Evolutionary conservation across 2,329 filamentous ascomycete genomes (phyloP), one percentile per base, ranked within the genome.

Genomic region (Pseudomassariella vexata): DNA sequence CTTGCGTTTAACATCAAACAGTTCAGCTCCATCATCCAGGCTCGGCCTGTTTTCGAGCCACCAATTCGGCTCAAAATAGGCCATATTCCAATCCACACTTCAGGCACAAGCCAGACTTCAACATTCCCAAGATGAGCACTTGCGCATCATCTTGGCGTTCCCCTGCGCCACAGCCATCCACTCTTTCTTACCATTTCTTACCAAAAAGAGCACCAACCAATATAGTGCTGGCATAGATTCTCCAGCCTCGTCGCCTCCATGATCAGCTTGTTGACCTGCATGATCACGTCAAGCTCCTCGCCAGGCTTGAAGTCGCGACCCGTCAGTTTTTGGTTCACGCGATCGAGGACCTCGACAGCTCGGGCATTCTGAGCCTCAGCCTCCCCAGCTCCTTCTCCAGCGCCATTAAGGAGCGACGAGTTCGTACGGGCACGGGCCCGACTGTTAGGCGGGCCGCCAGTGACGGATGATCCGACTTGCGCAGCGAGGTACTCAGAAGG

Each of bases 151-250:
- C n/a, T n/a, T n/a, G n/a, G n/a, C n/a, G n/a, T n/a, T n/a, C n/a
- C n/a, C n/a, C n/a, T n/a, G n/a, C n/a, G n/a, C n/a, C n/a, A n/a
- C 6, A 19, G 16, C 16, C 6, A 24, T 21, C 16, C 26, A n/a
- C 16, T 14, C 14, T 21, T 2, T 16, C 18, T 5, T 12, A 4
- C n/a, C 28, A 12, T 9, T 12, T 25, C 10, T 54, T 62, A 96
- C 90, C 90, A 96, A 72, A 95, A 96, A 62, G 86, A 94, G 63
- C 90, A 96, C 90, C 90, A 96, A 42, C 92, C 92, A 49, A 96
- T 95, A 58, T 95, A 98, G 66, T 96, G 92, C 68, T 96, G 92
- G 57, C 92, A 98, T 40, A 98, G 67, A 57, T 96, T 96, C 72
- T 96, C 92, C 48, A 96, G 69, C 53, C 92, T 95, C 6, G 92